A percentile compares a stretch with the other conserved stretches of the same genome.
Evolutionary conservation across 495 filamentous ascomycete genomes (phyloP).

Genomic region (Jackrogersella multiformis): DNA sequence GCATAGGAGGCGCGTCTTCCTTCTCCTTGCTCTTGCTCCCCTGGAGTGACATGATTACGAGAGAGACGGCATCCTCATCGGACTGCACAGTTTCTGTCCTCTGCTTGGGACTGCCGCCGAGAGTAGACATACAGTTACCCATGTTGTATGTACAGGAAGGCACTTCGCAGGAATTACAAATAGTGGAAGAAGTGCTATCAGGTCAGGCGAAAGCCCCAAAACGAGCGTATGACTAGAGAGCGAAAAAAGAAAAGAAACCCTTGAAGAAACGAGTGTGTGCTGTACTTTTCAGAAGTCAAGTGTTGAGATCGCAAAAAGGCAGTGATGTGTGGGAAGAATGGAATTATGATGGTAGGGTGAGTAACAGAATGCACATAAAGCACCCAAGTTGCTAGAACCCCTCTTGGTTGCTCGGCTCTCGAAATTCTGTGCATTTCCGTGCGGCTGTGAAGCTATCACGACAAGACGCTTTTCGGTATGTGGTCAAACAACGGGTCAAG

Average conservation of each 20-base stretch:
- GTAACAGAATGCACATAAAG: not conserved
- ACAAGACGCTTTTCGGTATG: not conserved
- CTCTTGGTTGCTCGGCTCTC: not conserved
- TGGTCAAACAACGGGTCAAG: no score
- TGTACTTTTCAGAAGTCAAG: not conserved
- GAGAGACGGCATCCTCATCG: not conserved
- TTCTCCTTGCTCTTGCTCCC: not conserved
- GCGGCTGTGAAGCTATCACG: slow-evolving; percentile 1
- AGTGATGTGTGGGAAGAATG: not conserved
- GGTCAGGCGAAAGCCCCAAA: not conserved
- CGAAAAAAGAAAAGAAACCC: not conserved
- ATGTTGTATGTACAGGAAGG: not conserved
- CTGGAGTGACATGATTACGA: not conserved
- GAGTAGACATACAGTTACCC: slow-evolving; percentile 18
- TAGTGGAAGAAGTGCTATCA: not conserved
- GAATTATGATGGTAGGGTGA: not conserved
- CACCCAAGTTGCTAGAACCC: not conserved
- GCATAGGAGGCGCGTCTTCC: not conserved
- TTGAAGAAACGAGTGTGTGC: not conserved
- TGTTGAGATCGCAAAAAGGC: not conserved
- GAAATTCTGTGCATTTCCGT: not conserved
- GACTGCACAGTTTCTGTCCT: not conserved
- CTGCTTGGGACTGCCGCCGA: not conserved
- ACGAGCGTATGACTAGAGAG: not conserved
- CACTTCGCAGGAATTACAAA: not conserved